Evolutionary conservation across 352 stramenopile genomes (phyloP), one percentile per base, ranked within the genome.

Genomic region (Peronosclerospora sorghi): DNA sequence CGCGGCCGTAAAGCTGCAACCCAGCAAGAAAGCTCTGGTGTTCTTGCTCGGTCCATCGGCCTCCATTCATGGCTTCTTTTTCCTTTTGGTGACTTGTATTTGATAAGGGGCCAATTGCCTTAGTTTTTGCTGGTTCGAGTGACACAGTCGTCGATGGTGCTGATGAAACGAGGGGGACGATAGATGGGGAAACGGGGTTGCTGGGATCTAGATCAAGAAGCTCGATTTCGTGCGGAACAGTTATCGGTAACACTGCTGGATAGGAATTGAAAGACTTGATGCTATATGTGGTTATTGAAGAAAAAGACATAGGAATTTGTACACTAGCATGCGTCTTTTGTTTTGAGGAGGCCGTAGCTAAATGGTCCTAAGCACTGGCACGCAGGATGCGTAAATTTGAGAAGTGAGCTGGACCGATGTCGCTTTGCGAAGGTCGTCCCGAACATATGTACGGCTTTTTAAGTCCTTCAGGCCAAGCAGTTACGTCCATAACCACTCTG

Each of bases 11-110:
- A 15, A 92, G 56, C 14, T 83, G 70, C 12, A 98, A 71, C 7
- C 94, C 94, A 18, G 76, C 68, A 15, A 98, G 73, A 56, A 98
- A 98, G 34, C 81, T 89, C 55, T 97, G 69, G 54, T 98, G 95
- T 59, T 98, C 94, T 68, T 93, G 70, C 20, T 87, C 62, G 1
- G 90, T 98, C 95, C 95, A 98, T 32, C 93, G 77, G 9, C 95
- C 95, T 39, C 75, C 76, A 44, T 88, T 90, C 73, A 86, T 89
- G n/a, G 68, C 70, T 32, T 58, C 57, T 19, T 79, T 68, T 9
- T 62, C 62, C 32, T 78, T 83, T 50, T 51, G 45, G 21, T 66
- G 51, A 32, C 63, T 75, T 27, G 58, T 50, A 37, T 79, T 79
- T 26, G 45, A 44, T 39, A 65, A 26, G 3, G 51, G 13, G 9